Percentiles rank a stretch among this genome's conserved stretches.
Evolutionary conservation across 2,329 filamentous ascomycete genomes (phyloP).

Genomic region (Ophiostoma sp.): DNA sequence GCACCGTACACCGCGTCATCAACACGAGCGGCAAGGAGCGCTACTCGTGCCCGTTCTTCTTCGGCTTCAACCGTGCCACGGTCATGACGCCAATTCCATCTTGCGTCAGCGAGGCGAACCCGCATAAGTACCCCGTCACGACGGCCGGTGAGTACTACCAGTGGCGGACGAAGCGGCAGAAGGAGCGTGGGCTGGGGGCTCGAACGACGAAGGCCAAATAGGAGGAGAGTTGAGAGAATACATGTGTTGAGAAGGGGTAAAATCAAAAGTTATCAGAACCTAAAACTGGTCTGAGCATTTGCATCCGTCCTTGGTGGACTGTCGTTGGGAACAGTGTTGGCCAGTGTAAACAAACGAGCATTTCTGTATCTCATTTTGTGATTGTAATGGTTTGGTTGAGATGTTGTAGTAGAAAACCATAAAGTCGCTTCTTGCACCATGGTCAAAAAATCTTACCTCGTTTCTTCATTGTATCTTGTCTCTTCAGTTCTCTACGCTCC

Average conservation of each 20-base stretch:
- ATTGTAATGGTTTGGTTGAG: no score
- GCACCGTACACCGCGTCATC: conserved; percentile 28
- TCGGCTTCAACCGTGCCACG: conserved; percentile 28
- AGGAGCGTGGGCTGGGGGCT: conserved; percentile 9
- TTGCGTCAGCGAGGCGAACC: conserved; percentile 37
- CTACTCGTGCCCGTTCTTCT: conserved; percentile 30
- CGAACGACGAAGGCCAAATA: neutral
- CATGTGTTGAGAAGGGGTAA: neutral
- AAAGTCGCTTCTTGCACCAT: no score
- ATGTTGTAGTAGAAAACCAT: no score
- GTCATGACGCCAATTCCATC: conserved; percentile 37
- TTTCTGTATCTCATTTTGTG: no score
- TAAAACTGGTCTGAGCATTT: no score
- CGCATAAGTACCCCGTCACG: conserved; percentile 39
- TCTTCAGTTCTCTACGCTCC: no score
- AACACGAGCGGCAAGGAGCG: conserved; percentile 25
- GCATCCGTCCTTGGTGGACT: no score
- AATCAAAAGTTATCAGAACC: no score
- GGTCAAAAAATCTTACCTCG: no score
- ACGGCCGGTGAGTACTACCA: conserved; percentile 39
- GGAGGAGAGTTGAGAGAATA: neutral
- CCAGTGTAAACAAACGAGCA: neutral
- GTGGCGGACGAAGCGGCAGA: conserved; percentile 32
- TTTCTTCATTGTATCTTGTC: no score
- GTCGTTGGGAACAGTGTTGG: neutral